A percentile compares a stretch with the other conserved stretches of the same genome.
These are phyloP conservation scores for Cladobotryum mycophilum DNA, from an alignment of 2,329 filamentous ascomycete genomes.

Conservation along the genomic window DNA sequence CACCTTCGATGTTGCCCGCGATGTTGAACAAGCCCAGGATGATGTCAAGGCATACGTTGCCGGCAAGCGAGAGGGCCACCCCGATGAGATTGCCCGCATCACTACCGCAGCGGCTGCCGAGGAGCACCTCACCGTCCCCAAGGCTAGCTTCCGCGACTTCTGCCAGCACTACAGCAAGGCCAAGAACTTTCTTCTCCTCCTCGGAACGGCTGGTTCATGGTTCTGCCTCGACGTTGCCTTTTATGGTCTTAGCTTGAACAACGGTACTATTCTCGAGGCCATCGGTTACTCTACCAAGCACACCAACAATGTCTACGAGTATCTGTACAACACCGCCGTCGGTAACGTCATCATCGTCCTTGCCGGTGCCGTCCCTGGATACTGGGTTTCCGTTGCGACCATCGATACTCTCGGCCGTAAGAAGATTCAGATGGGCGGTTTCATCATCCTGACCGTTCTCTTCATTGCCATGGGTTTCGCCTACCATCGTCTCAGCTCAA, in stretches of 20 bases:
- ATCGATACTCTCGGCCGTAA: constrained; percentile 72
- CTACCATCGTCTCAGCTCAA: constrained; percentile 46
- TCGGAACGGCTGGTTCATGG: constrained; percentile 81
- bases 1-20: constrained; percentile 73
- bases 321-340: constrained; percentile 66
- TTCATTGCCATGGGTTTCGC: constrained; percentile 59
- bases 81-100: constrained; percentile 62
- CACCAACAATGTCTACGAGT: constrained; percentile 55
- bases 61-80: constrained; percentile 54
- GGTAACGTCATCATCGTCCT: constrained; percentile 75
- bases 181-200: constrained; percentile 65
- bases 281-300: constrained; percentile 59
- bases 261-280: constrained; percentile 61
- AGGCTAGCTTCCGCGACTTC: constrained; percentile 70
- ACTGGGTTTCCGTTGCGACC: constrained; percentile 72
- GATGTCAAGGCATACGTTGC: constrained; percentile 70
- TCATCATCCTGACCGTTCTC: constrained; percentile 53
- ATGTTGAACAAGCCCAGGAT: constrained; percentile 65
- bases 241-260: constrained; percentile 69
- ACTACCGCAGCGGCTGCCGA: constrained; percentile 48
- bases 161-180: constrained; percentile 60
- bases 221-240: constrained; percentile 62
- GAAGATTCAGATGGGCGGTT: constrained; percentile 64
- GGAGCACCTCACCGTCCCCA: constrained; percentile 54
- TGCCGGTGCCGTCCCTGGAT: constrained; percentile 73